These are phyloP conservation scores for Spiraea crenata DNA, from an alignment of 331 rosid species.

Conservation along the genomic window DNA sequence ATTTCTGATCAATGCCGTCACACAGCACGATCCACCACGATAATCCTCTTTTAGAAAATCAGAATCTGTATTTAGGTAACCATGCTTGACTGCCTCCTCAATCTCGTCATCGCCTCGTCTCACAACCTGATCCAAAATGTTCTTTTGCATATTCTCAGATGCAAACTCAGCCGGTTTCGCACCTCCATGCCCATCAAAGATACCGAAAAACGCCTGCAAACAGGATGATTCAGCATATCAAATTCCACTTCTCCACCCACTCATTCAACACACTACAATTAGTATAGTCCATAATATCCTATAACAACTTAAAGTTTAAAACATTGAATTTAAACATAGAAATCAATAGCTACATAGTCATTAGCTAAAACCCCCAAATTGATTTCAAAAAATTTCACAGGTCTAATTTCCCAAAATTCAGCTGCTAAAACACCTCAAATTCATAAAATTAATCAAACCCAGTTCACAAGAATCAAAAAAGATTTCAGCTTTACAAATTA, in stretches of 20 bases:
- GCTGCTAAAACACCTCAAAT: not conserved
- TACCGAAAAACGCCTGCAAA: conserved; percentile 81
- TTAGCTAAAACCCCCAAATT: not conserved
- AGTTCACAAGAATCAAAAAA: not conserved
- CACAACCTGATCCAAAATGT: conserved; percentile 54
- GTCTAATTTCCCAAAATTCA: not conserved
- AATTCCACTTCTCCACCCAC: conserved; percentile 16
- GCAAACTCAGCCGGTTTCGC: conserved; percentile 81
- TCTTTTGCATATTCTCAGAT: conserved; percentile 63
- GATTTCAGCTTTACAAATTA: not conserved
- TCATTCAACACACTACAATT: not conserved
- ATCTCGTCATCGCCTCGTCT: conserved; percentile 40
- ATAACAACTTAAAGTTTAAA: not conserved
- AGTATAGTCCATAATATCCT: not conserved
- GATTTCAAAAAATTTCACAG: not conserved
- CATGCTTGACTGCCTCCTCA: conserved; percentile 72
- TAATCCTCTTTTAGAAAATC: conserved; percentile 69
- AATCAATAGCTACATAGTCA: not conserved
- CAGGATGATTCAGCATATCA: conserved; percentile 16
- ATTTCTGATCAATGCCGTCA: conserved; percentile 69
- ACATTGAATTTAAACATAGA: not conserved
- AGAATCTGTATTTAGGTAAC: conserved; percentile 76
- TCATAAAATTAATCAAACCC: not conserved
- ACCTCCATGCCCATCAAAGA: conserved; percentile 97
- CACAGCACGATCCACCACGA: conserved; percentile 84